Evolutionary conservation across 108 stramenopile species (phyloP), one percentile per base, ranked within the genome.

Genomic region (Schizochytrium sp.): DNA sequence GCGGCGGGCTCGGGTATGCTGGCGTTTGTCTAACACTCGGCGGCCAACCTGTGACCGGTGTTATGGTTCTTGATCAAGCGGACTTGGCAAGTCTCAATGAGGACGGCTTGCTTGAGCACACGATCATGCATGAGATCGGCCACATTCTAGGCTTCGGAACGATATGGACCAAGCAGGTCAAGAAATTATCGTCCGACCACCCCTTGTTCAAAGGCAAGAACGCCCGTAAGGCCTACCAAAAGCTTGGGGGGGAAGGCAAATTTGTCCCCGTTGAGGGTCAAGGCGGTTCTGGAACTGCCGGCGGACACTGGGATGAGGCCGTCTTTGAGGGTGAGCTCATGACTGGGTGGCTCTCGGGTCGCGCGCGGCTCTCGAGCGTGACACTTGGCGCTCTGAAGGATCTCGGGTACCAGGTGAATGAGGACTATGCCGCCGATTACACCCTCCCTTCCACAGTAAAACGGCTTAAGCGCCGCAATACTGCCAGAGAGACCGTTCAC

Each of bases 261-360:
- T n/a, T 19, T 18, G 76, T 83, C 25, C 76, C 76, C 45, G 51
- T 83, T 3, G 76, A 83, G 51, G 23, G 25, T 23, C 51, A 25
- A 45, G 76, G 76, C 48, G 76, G 51, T 6, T 23, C 12, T 18
- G 76, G 76, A 0, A 83, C 76, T 16, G 48, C 48, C 0, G 10
- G 6, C 18, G 19, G 23, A 12, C 76, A 83, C 51, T 83, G 76
- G 76, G 23, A 28, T 12, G 51, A 47, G 4, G 19, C 76, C 25
- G 76, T 83, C n/a, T 83, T 83, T 23, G 76, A 83, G 48, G 51
- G 51, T 34, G 76, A 83, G 76, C 48, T 83, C 4, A 83, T 83
- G 76, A 83, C 76, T 45, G 76, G 76, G 14, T 83, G 19, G 45
- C 76, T 83, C 76, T 53, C 76, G 51, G 76, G 76, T 23, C 25